phyloP scores from a whole-genome alignment of 257 asterid species.

The Knoxia roxburghii region DNA sequence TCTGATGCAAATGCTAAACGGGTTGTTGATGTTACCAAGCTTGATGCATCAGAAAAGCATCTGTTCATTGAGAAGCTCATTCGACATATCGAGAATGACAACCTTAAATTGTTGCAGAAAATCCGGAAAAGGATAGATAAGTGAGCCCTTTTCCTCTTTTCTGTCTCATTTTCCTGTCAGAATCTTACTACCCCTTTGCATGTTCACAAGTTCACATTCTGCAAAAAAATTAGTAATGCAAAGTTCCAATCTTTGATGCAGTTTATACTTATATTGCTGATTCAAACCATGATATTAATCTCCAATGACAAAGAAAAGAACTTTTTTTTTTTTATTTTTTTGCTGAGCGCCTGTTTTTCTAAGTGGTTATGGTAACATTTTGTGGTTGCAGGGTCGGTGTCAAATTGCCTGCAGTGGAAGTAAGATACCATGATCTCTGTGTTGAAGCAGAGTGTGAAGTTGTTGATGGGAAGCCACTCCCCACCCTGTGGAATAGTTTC shows the following conservation, averaged over 20 bases:
- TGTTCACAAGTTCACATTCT: no score
- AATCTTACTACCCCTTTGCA: not conserved
- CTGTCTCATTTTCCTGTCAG: no score
- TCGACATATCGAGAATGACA: slow-evolving; percentile 32
- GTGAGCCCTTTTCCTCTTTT: slow-evolving; percentile 16
- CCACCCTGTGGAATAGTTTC: slow-evolving; percentile 38
- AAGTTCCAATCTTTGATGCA: no score
- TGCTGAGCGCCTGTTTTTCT: not conserved
- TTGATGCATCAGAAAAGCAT: slow-evolving; percentile 28
- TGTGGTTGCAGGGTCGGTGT: slow-evolving; percentile 26
- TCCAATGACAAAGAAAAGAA: no score
- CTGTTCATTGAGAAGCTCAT: slow-evolving; percentile 31
- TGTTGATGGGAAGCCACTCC: slow-evolving; percentile 35
- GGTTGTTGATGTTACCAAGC: slow-evolving; percentile 36
- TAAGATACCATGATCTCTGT: slow-evolving; percentile 22
- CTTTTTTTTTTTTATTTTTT: no score
- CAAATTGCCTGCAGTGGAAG: slow-evolving; percentile 25
- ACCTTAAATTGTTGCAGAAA: slow-evolving; percentile 29
- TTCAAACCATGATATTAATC: no score
- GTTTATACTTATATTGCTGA: no score
- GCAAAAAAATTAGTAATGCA: no score
- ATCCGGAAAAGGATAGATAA: slow-evolving; percentile 32
- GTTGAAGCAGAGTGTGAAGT: slow-evolving; percentile 34
- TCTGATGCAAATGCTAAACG: slow-evolving; percentile 5
- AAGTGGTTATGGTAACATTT: not conserved